These are phyloP conservation scores for Pharus latifolius DNA, from an alignment of 176 grass and related monocot genomes.

Conservation along the genomic window DNA sequence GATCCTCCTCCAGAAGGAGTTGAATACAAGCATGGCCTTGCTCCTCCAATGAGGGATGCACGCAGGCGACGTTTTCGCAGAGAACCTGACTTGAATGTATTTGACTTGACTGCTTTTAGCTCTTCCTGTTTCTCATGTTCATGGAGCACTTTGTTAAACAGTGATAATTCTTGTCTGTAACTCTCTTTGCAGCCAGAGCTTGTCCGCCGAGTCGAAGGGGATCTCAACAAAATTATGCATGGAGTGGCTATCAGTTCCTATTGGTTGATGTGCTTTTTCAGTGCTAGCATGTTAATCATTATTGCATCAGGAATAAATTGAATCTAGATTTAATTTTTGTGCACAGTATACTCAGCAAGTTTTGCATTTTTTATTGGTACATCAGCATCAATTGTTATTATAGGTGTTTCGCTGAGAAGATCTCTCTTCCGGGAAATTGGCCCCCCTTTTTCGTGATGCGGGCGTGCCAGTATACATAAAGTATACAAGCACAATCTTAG, in stretches of 20 bases:
- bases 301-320: neutral
- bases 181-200: slow-evolving; percentile 52
- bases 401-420: too few relatives aligned
- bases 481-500: too few relatives aligned
- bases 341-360: neutral
- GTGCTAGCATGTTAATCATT: slow-evolving; percentile 3
- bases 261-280: slow-evolving; percentile 7
- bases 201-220: slow-evolving; percentile 67
- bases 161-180: neutral
- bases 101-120: slow-evolving; percentile 3
- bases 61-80: slow-evolving; percentile 64
- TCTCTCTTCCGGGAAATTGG: too few relatives aligned
- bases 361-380: neutral
- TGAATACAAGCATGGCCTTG: slow-evolving; percentile 88
- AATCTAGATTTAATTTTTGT: neutral
- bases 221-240: slow-evolving; percentile 65
- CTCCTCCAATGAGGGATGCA: slow-evolving; percentile 90
- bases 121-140: slow-evolving; percentile 4
- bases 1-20: slow-evolving; percentile 75
- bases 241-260: slow-evolving; percentile 73
- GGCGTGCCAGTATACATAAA: too few relatives aligned
- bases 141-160: slow-evolving; percentile 6
- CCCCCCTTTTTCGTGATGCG: too few relatives aligned
- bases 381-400: neutral
- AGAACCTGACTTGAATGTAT: slow-evolving; percentile 86